Evolutionary conservation across 2,329 filamentous ascomycete genomes (phyloP).

Genomic region (Fusarium aywerte): DNA sequence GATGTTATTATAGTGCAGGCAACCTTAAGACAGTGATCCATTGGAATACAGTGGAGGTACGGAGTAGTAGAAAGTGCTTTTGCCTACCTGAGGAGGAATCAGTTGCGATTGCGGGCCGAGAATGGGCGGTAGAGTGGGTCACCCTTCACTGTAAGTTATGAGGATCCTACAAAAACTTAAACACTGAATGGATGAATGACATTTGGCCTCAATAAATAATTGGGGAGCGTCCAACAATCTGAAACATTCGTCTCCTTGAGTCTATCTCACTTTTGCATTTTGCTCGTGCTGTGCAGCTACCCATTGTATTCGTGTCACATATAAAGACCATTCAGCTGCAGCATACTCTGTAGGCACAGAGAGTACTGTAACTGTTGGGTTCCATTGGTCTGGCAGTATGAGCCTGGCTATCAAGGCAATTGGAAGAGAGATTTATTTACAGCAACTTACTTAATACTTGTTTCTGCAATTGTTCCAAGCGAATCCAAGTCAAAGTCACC

Average conservation of each 20-base stretch:
- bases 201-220: constrained; percentile 3
- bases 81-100: not conserved
- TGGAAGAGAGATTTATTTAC: constrained; percentile 1
- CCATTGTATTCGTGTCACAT: constrained; percentile 25
- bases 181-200: not conserved
- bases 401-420: not conserved
- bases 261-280: constrained; percentile 1
- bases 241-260: constrained; percentile 8
- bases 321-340: constrained; percentile 9
- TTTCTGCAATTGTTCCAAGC: not conserved
- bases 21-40: not conserved
- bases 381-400: not conserved
- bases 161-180: not conserved
- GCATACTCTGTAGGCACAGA: too few relatives aligned
- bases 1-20: too few relatives aligned
- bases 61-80: too few relatives aligned
- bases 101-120: constrained; percentile 33
- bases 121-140: constrained; percentile 18
- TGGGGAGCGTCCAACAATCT: not conserved
- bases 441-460: constrained; percentile 1
- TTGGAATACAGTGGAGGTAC: not conserved
- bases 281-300: constrained; percentile 35
- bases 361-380: too few relatives aligned
- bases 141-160: constrained; percentile 3
- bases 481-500: constrained; percentile 20